Evolutionary conservation across 2,329 filamentous ascomycete species (phyloP), one percentile per base, ranked within the genome.

Genomic region (Calonectria pseudoturangicola): DNA sequence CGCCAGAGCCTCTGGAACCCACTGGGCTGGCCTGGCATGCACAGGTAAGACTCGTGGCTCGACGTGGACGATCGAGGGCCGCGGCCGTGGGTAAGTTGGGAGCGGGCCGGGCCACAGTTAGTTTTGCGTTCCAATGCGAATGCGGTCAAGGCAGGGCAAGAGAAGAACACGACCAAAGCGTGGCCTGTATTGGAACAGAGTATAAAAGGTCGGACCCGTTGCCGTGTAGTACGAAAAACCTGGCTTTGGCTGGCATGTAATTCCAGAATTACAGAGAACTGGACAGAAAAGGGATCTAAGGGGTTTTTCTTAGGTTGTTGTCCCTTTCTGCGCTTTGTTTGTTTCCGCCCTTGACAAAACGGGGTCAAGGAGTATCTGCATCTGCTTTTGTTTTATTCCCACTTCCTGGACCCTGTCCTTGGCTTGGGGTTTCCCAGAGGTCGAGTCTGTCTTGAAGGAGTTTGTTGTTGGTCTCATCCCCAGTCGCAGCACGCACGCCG

Each of bases 41-140:
- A 48, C 64, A 65, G 48, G 70, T 68, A 48, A 68, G 65, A 68
- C 64, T 67, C 50, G 30, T 64, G 25, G 54, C 58, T 56, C 64
- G 33, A 72, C 70, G 70, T 72, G 70, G 65, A 72, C 70, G 66
- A 71, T 71, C 30, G 43, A 71, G 50, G 63, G 58, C 30, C 65
- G 48, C 28, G 56, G 63, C 47, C 60, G 68, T 66, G 63, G 64
- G 27, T 45, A 62, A 30, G 39, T 48, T 65, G 48, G 70, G 70
- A 63, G 58, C 70, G 70, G 70, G 65, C 70, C 65, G 70, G 65
- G 51, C 70, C 70, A 72, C 60, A 36, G 25, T 72, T 65, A 45
- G 47, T 51, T 60, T 70, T 60, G 50, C 43, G 41, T 47, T 66
- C 30, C 41, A 62, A 10, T 36, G 48, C 50, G 63, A 62, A 66